A percentile compares a stretch with the other conserved stretches of the same genome.
Evolutionary conservation across 768 basidiomycete species (phyloP).

Genomic region (Boletus eberwhitei): DNA sequence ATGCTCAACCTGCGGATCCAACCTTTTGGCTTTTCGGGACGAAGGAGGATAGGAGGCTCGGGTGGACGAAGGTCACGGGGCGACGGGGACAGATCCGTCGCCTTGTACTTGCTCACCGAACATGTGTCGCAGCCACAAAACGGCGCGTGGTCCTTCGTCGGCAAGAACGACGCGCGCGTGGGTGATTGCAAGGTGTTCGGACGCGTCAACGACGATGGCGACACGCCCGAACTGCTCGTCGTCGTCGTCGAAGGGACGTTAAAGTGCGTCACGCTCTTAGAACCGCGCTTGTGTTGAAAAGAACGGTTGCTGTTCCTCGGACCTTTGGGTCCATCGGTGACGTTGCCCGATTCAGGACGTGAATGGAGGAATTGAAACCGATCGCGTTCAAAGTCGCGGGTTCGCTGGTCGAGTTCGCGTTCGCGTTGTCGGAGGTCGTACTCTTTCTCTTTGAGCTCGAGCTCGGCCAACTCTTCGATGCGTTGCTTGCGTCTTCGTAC

Average conservation of each 20-base stretch:
- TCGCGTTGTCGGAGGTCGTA: constrained; percentile 50
- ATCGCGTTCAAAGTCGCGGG: constrained; percentile 58
- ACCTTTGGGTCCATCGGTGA: constrained; percentile 30
- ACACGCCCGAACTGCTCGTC: constrained; percentile 8
- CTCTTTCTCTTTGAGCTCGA: constrained; percentile 56
- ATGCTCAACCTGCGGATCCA: constrained; percentile 80
- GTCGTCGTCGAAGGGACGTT: constrained; percentile 16
- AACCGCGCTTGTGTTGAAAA: constrained; percentile 29
- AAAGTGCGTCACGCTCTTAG: constrained; percentile 30
- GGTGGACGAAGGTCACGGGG: constrained; percentile 39
- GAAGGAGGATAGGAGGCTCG: constrained; percentile 43
- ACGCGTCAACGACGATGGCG: no score
- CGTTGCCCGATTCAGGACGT: constrained; percentile 25
- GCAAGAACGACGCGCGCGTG: constrained; percentile 26
- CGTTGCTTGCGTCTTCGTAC: constrained; percentile 37
- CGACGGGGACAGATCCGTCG: constrained; percentile 23
- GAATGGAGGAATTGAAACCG: constrained; percentile 40
- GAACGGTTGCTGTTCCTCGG: constrained; percentile 19
- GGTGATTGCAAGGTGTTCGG: constrained; percentile 30
- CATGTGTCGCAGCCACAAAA: constrained; percentile 68
- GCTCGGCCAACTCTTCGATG: constrained; percentile 48
- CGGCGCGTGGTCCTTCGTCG: constrained; percentile 47
- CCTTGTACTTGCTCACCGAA: constrained; percentile 55
- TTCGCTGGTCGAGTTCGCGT: constrained; percentile 49
- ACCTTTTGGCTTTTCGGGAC: constrained; percentile 57